These are phyloP conservation scores for Apiospora aurea DNA, from an alignment of 2,329 filamentous ascomycete species.

Conservation along the genomic window DNA sequence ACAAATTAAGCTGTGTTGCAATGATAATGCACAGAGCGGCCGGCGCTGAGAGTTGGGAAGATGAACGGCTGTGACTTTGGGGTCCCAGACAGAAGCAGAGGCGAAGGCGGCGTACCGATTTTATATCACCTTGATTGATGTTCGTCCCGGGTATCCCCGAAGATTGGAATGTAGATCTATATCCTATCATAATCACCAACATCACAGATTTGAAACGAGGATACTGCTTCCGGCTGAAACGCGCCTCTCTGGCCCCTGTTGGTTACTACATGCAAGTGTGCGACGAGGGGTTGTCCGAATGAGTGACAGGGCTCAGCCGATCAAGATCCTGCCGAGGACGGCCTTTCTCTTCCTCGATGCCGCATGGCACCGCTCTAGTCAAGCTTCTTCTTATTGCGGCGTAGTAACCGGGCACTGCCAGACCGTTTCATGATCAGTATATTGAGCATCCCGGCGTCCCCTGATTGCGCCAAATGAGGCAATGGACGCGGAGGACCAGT, in stretches of 20 bases:
- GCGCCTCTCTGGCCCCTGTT: background rate
- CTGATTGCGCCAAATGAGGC: background rate
- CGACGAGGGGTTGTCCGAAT: background rate
- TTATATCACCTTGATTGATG: background rate
- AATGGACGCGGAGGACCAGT: background rate
- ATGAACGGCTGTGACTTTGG: no score
- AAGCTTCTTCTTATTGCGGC: background rate
- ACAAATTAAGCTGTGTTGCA: background rate
- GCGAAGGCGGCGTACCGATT: accelerated
- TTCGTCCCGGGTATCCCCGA: background rate
- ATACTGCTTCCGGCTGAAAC: background rate
- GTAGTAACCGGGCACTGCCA: background rate
- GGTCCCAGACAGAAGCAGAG: background rate
- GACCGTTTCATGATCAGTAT: background rate
- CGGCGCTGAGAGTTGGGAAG: background rate
- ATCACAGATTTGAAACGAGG: background rate
- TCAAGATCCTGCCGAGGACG: background rate
- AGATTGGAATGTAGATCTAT: background rate
- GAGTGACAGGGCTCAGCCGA: background rate
- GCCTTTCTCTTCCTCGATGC: background rate
- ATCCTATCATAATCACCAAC: background rate
- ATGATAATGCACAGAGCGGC: background rate
- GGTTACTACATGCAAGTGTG: background rate
- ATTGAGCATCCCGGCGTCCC: background rate
- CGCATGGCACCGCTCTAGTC: no score